A percentile compares a stretch with the other conserved stretches of the same genome.
phyloP scores from a whole-genome alignment of 2,329 filamentous ascomycete genomes.

The Neofusicoccum cordaticola region DNA sequence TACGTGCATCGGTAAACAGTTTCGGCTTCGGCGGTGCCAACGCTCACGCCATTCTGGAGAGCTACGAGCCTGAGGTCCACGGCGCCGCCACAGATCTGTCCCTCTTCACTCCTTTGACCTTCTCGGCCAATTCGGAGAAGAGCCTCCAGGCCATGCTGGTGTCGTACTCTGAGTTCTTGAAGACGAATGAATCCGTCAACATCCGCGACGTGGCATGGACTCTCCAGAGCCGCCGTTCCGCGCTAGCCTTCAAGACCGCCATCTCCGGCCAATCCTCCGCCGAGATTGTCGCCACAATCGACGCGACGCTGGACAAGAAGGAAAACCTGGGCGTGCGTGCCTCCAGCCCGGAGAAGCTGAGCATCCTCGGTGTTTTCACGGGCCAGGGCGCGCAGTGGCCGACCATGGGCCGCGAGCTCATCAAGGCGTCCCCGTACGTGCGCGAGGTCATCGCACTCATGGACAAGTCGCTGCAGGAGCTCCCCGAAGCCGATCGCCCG shows the following conservation, averaged over 20 bases:
- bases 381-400: slow-evolving; percentile 45
- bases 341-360: not conserved
- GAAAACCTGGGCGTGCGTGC: not conserved
- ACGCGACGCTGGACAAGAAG: not conserved
- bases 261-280: not conserved
- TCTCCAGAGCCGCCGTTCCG: slow-evolving; percentile 19
- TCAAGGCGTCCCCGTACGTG: slow-evolving; percentile 21
- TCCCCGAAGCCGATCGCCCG: slow-evolving; percentile 18
- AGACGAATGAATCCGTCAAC: not conserved
- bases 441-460: slow-evolving; percentile 22
- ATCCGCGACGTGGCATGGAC: slow-evolving; percentile 21
- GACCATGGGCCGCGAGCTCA: slow-evolving; percentile 40
- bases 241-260: slow-evolving; percentile 10
- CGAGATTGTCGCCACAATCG: not conserved
- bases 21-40: slow-evolving; percentile 21
- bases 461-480: slow-evolving; percentile 20
- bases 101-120: slow-evolving; percentile 17
- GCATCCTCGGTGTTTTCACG: slow-evolving; percentile 37
- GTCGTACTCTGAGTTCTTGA: not conserved
- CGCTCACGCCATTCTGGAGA: slow-evolving; percentile 19
- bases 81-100: not conserved
- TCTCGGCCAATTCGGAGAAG: slow-evolving; percentile 11
- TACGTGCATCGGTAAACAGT: slow-evolving; percentile 20
- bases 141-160: no score
- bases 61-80: not conserved